Evolutionary conservation across 2,329 filamentous ascomycete genomes (phyloP).

Genomic region (Alternaria rosae): DNA sequence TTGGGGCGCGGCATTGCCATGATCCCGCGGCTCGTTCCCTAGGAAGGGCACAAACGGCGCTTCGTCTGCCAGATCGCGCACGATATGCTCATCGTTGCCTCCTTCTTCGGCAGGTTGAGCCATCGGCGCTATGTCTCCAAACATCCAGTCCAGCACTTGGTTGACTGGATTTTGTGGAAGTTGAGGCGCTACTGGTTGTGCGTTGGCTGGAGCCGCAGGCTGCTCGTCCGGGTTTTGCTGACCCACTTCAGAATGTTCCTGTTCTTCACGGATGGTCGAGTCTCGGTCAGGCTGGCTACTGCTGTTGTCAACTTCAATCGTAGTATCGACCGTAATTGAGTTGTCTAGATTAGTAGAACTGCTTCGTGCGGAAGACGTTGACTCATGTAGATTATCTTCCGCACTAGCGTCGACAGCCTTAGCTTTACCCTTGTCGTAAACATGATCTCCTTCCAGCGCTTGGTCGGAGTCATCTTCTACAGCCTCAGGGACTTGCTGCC

Average conservation of each 20-base stretch:
- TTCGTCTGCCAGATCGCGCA: conserved; percentile 66
- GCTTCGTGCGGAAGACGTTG: conserved; percentile 5
- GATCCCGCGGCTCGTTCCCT: conserved; percentile 46
- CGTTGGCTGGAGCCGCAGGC: conserved; percentile 11
- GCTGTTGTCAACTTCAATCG: conserved; percentile 6
- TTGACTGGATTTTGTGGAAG: conserved; percentile 34
- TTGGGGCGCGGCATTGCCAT: conserved; percentile 42
- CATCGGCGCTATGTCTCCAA: conserved; percentile 54
- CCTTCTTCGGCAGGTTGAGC: conserved; percentile 36
- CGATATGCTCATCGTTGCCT: conserved; percentile 65
- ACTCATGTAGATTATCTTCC: conserved; percentile 1
- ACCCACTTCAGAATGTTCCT: conserved; percentile 1
- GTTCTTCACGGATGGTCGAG: conserved; percentile 1
- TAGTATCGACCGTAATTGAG: not conserved
- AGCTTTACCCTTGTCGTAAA: conserved; percentile 40
- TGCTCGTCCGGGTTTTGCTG: conserved; percentile 4
- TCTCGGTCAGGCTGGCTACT: conserved; percentile 10
- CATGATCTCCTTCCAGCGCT: conserved; percentile 31
- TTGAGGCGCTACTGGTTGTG: conserved; percentile 19
- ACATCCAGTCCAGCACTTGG: conserved; percentile 56
- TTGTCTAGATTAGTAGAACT: conserved; percentile 10
- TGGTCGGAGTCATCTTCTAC: conserved; percentile 37
- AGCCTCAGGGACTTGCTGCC: conserved; percentile 49
- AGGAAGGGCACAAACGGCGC: conserved; percentile 66
- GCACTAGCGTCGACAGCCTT: conserved; percentile 19